A percentile compares a stretch with the other conserved stretches of the same genome.
Conservation (phyloP, 1,139 yeast species). For the Arxiozyma slooffiae region DNA sequence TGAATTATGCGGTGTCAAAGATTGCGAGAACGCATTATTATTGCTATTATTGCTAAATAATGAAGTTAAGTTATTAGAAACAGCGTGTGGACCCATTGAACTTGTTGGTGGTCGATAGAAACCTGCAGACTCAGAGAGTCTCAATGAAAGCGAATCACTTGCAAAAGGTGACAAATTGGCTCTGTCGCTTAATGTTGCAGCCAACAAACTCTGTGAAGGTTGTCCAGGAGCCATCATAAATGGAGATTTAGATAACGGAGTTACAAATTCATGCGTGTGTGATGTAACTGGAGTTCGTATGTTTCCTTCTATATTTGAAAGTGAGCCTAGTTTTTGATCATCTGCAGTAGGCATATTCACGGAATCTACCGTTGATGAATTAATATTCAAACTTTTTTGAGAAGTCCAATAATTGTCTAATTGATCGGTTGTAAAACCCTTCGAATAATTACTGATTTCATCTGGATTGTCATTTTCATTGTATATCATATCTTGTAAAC, state of each 20-base stretch:
- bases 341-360: neutral
- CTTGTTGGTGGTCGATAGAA: slow-evolving; percentile 1
- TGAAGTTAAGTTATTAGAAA: slow-evolving; percentile 2
- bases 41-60: neutral
- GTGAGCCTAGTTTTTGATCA: neutral
- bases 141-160: slow-evolving; percentile 5
- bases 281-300: slow-evolving; percentile 1
- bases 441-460: slow-evolving; percentile 24
- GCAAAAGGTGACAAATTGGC: slow-evolving; percentile 10
- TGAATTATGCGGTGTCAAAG: slow-evolving; percentile 7
- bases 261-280: slow-evolving; percentile 1
- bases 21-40: slow-evolving; percentile 1
- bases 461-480: slow-evolving; percentile 27
- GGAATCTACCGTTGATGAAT: neutral
- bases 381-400: slow-evolving; percentile 6
- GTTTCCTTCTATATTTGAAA: neutral
- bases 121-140: neutral
- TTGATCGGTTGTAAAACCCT: slow-evolving; percentile 28
- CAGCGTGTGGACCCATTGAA: neutral
- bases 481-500: slow-evolving; percentile 27
- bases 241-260: slow-evolving; percentile 7
- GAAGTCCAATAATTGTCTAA: slow-evolving; percentile 28
- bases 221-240: slow-evolving; percentile 6
- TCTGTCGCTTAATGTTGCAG: slow-evolving; percentile 13
- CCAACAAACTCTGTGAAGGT: slow-evolving; percentile 13